These are phyloP conservation scores for Pistacia vera DNA, from an alignment of 345 rosid genomes.

Conservation along the genomic window DNA sequence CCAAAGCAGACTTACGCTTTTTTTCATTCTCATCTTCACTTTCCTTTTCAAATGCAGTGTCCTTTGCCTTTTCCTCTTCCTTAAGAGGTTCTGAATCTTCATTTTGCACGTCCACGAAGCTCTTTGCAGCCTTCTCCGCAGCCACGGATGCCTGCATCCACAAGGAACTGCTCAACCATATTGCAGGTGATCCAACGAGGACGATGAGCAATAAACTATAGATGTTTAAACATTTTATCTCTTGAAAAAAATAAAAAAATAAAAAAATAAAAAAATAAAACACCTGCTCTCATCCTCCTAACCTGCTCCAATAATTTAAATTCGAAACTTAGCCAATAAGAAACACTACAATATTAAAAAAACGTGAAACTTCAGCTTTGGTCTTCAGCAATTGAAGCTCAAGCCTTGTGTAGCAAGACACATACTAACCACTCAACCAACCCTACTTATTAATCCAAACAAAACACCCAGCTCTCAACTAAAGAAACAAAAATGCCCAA, in stretches of 20 bases:
- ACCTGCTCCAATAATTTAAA: too few relatives aligned
- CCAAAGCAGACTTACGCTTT: slow-evolving; percentile 69
- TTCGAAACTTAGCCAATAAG: background rate
- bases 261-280: too few relatives aligned
- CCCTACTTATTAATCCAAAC: background rate
- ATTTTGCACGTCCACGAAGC: slow-evolving; percentile 60
- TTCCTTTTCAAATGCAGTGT: slow-evolving; percentile 50
- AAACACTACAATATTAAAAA: background rate
- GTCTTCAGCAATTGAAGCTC: background rate
- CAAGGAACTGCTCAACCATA: slow-evolving; percentile 18
- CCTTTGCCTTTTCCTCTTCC: slow-evolving; percentile 53
- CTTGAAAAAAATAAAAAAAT: background rate
- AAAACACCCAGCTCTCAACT: slow-evolving; percentile 1
- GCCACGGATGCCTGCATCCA: slow-evolving; percentile 74
- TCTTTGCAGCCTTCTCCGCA: slow-evolving; percentile 88
- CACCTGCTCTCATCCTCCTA: background rate
- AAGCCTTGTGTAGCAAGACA: background rate
- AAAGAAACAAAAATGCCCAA: background rate
- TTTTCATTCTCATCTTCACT: slow-evolving; percentile 61
- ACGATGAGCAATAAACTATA: background rate
- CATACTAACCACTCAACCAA: background rate
- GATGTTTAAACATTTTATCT: background rate
- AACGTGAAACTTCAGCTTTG: too few relatives aligned
- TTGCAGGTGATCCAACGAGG: background rate
- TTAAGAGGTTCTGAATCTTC: slow-evolving; percentile 67